Evolutionary conservation across 2,329 filamentous ascomycete species (phyloP).

Genomic region (Diaporthe sp.): DNA sequence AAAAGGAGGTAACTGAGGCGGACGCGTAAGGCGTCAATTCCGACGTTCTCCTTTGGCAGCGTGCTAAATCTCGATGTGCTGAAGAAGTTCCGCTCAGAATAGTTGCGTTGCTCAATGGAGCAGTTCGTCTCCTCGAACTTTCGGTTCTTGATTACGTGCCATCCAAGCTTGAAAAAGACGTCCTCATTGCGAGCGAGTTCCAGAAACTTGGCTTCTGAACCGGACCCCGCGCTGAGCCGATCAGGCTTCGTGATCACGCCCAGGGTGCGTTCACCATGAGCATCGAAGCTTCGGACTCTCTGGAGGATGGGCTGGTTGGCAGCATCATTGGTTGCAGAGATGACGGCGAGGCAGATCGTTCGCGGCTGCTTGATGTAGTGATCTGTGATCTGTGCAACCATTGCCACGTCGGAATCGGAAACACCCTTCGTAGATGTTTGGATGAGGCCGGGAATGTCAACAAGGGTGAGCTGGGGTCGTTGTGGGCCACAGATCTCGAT

Average conservation of each 20-base stretch:
- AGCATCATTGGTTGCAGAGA: conserved; percentile 31
- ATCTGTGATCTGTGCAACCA: conserved; percentile 20
- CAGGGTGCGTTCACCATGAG: conserved; percentile 8
- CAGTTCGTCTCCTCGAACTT: conserved; percentile 62
- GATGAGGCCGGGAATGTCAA: conserved; percentile 34
- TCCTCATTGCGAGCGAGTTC: conserved; percentile 34
- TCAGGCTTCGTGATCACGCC: conserved; percentile 36
- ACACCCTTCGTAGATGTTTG: conserved; percentile 26
- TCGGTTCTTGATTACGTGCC: conserved; percentile 71
- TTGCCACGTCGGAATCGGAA: not conserved
- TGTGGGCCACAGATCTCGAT: conserved; percentile 12
- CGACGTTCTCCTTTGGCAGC: conserved; percentile 17
- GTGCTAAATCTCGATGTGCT: not conserved
- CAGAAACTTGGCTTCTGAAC: conserved; percentile 10
- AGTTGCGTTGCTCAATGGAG: conserved; percentile 3
- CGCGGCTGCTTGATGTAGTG: conserved; percentile 32
- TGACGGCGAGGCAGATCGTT: conserved; percentile 28
- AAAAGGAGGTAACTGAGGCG: conserved; percentile 28
- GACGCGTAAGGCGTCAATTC: not conserved
- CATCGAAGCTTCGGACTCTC: conserved; percentile 21
- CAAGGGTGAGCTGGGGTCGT: conserved; percentile 23
- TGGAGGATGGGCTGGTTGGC: conserved; percentile 31
- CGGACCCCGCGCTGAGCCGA: not conserved
- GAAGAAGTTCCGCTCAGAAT: not conserved
- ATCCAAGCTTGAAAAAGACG: conserved; percentile 44